Evolutionary conservation across 2,329 filamentous ascomycete genomes (phyloP), one percentile per base, ranked within the genome.

Genomic region (Sphaerulina populicola): DNA sequence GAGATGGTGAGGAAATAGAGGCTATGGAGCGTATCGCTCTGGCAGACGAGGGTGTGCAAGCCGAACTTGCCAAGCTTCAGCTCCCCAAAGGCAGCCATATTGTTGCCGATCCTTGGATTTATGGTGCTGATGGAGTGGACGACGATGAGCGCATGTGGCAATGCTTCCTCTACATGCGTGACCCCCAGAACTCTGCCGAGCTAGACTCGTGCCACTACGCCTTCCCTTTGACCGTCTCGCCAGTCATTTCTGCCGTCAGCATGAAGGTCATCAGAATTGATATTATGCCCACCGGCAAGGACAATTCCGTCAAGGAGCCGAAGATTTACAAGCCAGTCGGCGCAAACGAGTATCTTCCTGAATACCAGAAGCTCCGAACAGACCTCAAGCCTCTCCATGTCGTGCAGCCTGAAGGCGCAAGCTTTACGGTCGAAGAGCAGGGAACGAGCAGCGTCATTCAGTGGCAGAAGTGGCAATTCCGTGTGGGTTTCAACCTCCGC

Each of bases 211-310:
- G 83, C 61, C 81, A 86, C 64, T 86, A 86, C 61, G 79, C 83
- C 0, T 77, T 83, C 58, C 83, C 83, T 1, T 69, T 86, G 1
- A 74, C 78, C n/a, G 80, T 83, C 54, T 83, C 80, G 1, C 82
- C 83, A 0, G 83, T 86, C 15, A 72, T 88, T 37, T 81, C 82
- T 61, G 77, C 76, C 0, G 38, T 47, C 30, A 74, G 75, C 36
- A 77, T 79, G 69, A 79, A 82, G 61, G 75, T 88, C 35, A 75
- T 85, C 40, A 77, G 84, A 9, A 83, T 88, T 55, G 84, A 88
- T 61, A 73, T 79, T 50, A 67, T 88, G 6, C 83, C 85, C 1
- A 86, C 81, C 3, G 84, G 85, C 2, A 74, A 72, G 5, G 83
- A 85, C 64, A 74, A 77, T 48, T 78, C 74, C 5, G 71, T 76